Percentiles rank a stretch among this genome's conserved stretches.
Conservation (phyloP, 2,329 filamentous ascomycete genomes). For the Ophiostoma himal-ulmi region DNA sequence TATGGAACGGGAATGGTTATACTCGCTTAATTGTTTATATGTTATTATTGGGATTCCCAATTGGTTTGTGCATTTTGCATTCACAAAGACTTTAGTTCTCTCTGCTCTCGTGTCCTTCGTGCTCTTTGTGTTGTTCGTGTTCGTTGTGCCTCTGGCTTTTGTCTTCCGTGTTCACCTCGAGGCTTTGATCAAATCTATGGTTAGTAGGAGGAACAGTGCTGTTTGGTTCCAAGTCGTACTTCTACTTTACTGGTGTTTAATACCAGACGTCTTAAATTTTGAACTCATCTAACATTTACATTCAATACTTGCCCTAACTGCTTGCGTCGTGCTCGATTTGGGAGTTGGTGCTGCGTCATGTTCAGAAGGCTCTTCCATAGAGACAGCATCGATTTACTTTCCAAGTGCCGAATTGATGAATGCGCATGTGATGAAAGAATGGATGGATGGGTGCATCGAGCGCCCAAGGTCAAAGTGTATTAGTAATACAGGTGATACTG, state of each 20-base stretch:
- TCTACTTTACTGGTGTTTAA: not conserved
- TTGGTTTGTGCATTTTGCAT: slow-evolving; percentile 9
- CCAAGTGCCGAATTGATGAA: too few relatives aligned
- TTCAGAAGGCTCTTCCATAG: not conserved
- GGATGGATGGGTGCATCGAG: not conserved
- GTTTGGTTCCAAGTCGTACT: not conserved
- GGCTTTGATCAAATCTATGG: not conserved
- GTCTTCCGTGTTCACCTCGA: not conserved
- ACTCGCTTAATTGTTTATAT: slow-evolving; percentile 11
- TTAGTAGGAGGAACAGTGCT: not conserved
- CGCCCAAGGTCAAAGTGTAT: not conserved
- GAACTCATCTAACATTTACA: too few relatives aligned
- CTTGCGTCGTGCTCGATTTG: not conserved
- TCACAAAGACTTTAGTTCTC: not conserved
- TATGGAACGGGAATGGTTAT: slow-evolving; percentile 8
- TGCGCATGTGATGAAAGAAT: not conserved
- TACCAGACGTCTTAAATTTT: not conserved
- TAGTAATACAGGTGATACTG: slow-evolving; percentile 2
- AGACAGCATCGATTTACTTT: not conserved
- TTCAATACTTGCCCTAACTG: not conserved
- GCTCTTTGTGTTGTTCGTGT: not conserved
- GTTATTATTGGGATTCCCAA: slow-evolving; percentile 7
- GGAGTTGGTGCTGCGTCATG: not conserved
- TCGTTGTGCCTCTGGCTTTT: not conserved
- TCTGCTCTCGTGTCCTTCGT: not conserved